Conservation (phyloP, 2,329 filamentous ascomycete genomes). For the Paraconiothyrium brasiliense region DNA sequence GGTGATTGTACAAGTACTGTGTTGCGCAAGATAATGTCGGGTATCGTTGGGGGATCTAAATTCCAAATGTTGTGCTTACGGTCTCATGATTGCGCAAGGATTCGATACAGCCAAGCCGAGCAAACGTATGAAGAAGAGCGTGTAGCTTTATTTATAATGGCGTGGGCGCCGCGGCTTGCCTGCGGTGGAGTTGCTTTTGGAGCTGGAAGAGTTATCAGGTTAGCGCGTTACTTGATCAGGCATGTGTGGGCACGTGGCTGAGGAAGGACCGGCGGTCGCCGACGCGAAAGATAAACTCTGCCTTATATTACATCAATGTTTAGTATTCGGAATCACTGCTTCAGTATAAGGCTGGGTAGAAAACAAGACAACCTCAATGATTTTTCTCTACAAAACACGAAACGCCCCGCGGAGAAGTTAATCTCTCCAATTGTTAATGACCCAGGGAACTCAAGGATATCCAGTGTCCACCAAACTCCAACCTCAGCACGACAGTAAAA, state of each 20-base stretch:
- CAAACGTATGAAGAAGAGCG: not conserved
- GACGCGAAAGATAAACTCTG: constrained; percentile 14
- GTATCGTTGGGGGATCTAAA: too few relatives aligned
- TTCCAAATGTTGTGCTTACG: not conserved
- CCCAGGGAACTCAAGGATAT: constrained; percentile 13
- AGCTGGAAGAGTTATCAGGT: constrained; percentile 13
- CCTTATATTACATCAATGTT: not conserved
- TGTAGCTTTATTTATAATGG: constrained; percentile 19
- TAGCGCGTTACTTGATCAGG: constrained; percentile 24
- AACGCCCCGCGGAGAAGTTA: constrained; percentile 2
- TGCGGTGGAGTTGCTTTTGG: constrained; percentile 20
- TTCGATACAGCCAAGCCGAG: not conserved
- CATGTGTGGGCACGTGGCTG: constrained; percentile 20
- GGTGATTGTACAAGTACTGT: not conserved
- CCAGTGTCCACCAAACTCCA: constrained; percentile 28
- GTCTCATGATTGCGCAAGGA: not conserved
- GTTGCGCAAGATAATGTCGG: not conserved
- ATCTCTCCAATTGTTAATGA: not conserved
- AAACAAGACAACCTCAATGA: not conserved
- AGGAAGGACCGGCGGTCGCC: constrained; percentile 28
- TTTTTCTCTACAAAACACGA: not conserved
- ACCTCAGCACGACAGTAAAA: constrained; percentile 26
- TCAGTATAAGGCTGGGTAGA: not conserved
- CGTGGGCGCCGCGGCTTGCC: constrained; percentile 4
- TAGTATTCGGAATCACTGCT: not conserved